Base-by-base conservation (phyloP, 129 eudicot species). In the Calendula officinalis region DNA sequence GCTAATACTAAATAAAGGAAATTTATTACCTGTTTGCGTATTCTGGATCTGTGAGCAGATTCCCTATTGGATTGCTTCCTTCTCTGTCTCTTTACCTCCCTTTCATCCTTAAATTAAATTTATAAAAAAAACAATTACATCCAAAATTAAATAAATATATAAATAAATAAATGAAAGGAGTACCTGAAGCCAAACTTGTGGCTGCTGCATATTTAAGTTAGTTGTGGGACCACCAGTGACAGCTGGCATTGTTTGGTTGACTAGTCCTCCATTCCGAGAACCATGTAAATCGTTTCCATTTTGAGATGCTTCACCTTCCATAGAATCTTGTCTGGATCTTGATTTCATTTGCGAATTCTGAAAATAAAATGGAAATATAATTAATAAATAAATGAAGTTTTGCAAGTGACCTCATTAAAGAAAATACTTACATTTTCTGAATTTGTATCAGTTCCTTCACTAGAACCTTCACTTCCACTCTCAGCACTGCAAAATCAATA, bases 61-160 rank as follows among this genome's bases (percentile, higher is more conserved):
- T 90, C 97, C 76, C 97, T 79, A 79, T 90, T 90, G 3, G 97
- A 90, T 65, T 90, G 97, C 80, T 90, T 90, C 68, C 97, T 85
- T 78, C 81, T 83, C 79, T 90, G 95, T 59, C 87, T 77, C 71
- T 90, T 22, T 22, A 22, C 30, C 30, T 22, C 30, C 30, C 30
- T 22, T 22, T 22, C 30, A 22, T 22, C 30, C 86, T 33, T 1
- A 22, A 22, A 0, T 22, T 22, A 22, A 22, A 22, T 22, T 22
- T 22, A 22, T 2, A 22, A 22, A 22, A 22, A 22, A 22, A 22
- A 22, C 30, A 22, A 22, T 22, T 22, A 22, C 30, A 22, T 22
- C 30, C 30, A 22, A 22, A 22, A 22, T 22, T 22, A 22, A 22
- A 22, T 22, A 22, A 0, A 22, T 0, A 22, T 22, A 22, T 22